Evolutionary conservation across 2,329 filamentous ascomycete species (phyloP).

Genomic region (Calonectria honghensis): DNA sequence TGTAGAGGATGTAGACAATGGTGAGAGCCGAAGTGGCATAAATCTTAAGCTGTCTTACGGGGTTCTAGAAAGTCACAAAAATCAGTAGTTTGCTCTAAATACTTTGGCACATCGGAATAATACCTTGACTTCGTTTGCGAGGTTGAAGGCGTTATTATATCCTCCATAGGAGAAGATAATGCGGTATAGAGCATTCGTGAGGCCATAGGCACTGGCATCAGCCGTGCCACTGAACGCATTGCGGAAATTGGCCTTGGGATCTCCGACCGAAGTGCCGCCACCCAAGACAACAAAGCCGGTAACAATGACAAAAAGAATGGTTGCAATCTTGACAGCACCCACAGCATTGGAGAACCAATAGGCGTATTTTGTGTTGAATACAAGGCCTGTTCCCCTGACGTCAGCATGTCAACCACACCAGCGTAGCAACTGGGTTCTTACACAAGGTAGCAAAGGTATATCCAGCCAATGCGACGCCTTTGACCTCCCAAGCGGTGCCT

Average conservation of each 20-base stretch:
- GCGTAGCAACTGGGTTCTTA: background rate
- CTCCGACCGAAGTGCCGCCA: conserved; percentile 30
- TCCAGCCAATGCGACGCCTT: conserved; percentile 31
- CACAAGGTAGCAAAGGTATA: conserved; percentile 29
- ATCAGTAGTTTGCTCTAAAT: background rate
- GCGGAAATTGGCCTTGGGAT: conserved; percentile 35
- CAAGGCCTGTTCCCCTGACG: conserved; percentile 17
- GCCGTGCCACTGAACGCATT: conserved; percentile 25
- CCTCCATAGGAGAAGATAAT: conserved; percentile 37
- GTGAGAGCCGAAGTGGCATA: conserved; percentile 37
- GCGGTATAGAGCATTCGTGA: conserved; percentile 35
- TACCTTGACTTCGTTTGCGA: conserved; percentile 40
- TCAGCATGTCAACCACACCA: background rate
- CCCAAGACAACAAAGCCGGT: conserved; percentile 38
- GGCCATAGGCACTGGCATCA: conserved; percentile 29
- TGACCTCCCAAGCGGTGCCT: conserved; percentile 30
- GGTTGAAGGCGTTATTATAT: conserved; percentile 36
- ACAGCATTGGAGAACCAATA: conserved; percentile 38
- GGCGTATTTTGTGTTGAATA: conserved; percentile 36
- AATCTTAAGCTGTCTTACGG: conserved; percentile 34
- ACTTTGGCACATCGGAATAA: accelerated
- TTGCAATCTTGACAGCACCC: conserved; percentile 30
- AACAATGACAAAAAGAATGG: conserved; percentile 32
- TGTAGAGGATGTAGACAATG: conserved; percentile 33
- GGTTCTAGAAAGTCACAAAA: conserved; percentile 17